phyloP scores from a whole-genome alignment of 1,139 yeast genomes.

The Saccharomyces hybrid region DNA sequence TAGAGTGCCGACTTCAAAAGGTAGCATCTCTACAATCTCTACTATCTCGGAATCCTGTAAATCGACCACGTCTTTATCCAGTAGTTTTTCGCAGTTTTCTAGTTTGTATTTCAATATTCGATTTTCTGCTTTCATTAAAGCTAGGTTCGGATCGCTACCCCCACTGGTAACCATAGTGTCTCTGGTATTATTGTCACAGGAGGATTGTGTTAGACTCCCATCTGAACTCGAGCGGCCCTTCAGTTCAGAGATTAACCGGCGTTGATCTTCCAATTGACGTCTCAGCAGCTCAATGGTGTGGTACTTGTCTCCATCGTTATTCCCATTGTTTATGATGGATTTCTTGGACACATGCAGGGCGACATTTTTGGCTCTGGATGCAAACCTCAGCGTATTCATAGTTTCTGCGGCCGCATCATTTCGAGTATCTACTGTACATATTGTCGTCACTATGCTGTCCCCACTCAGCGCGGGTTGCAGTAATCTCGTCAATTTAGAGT shows the following conservation, averaged over 20 bases:
- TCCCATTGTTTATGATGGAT: constrained; percentile 4
- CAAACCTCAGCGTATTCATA: constrained; percentile 79
- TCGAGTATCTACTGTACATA: constrained; percentile 68
- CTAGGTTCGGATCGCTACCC: constrained; percentile 5
- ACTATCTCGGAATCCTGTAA: constrained; percentile 22
- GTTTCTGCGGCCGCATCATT: constrained; percentile 68
- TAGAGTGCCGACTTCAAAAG: constrained; percentile 23
- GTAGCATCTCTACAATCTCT: constrained; percentile 25
- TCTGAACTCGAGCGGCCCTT: constrained; percentile 1
- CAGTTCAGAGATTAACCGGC: constrained; percentile 31
- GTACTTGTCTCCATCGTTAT: constrained; percentile 35
- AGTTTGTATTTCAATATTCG: constrained; percentile 31
- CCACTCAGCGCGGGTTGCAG: constrained; percentile 92
- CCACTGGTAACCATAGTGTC: background rate
- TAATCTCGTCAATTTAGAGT: constrained; percentile 79
- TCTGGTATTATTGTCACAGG: constrained; percentile 3
- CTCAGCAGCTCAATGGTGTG: constrained; percentile 40
- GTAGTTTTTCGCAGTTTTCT: constrained; percentile 30
- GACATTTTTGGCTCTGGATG: constrained; percentile 87
- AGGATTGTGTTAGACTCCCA: background rate
- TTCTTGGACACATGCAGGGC: constrained; percentile 59
- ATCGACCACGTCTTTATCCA: constrained; percentile 21
- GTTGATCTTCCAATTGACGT: constrained; percentile 37
- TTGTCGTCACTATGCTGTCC: constrained; percentile 71
- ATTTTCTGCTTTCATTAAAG: constrained; percentile 18